These are phyloP conservation scores for Tripidium arundinaceum DNA, from an alignment of 202 grass and related monocot genomes.

Conservation along the genomic window DNA sequence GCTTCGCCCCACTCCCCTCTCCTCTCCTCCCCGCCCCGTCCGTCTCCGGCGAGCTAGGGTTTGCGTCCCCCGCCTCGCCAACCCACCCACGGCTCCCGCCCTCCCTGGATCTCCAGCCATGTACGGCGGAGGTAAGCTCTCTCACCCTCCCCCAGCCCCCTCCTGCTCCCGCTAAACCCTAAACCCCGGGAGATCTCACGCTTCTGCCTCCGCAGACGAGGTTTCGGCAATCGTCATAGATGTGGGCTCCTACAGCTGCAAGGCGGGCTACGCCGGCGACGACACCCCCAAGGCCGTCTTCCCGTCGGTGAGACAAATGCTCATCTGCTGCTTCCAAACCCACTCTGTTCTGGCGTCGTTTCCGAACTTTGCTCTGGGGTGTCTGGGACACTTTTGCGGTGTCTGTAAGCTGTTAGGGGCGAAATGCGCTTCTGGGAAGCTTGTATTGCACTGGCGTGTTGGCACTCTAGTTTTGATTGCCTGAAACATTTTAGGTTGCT, in stretches of 20 bases:
- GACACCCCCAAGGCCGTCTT: conserved; percentile 97
- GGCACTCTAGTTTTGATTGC: neutral
- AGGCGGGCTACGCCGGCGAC: conserved; percentile 95
- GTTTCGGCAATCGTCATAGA: conserved; percentile 97
- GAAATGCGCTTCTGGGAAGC: neutral
- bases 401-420: too few species aligned
- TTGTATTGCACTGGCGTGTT: neutral
- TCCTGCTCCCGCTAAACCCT: conserved; percentile 21
- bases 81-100: neutral
- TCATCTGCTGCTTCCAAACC: neutral
- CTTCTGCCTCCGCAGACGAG: conserved; percentile 73
- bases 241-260: conserved; percentile 95
- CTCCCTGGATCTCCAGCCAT: conserved; percentile 31
- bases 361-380: too few species aligned
- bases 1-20: too few species aligned
- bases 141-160: neutral
- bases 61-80: conserved; percentile 1
- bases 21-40: neutral
- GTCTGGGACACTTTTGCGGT: neutral
- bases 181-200: conserved; percentile 42
- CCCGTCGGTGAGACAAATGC: conserved; percentile 60
- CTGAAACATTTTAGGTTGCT: neutral
- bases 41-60: conserved; percentile 46
- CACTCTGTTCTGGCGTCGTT: too few species aligned
- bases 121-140: conserved; percentile 75